These are phyloP conservation scores for Thraustochytrium sp. DNA, from an alignment of 352 stramenopile genomes.

Conservation along the genomic window DNA sequence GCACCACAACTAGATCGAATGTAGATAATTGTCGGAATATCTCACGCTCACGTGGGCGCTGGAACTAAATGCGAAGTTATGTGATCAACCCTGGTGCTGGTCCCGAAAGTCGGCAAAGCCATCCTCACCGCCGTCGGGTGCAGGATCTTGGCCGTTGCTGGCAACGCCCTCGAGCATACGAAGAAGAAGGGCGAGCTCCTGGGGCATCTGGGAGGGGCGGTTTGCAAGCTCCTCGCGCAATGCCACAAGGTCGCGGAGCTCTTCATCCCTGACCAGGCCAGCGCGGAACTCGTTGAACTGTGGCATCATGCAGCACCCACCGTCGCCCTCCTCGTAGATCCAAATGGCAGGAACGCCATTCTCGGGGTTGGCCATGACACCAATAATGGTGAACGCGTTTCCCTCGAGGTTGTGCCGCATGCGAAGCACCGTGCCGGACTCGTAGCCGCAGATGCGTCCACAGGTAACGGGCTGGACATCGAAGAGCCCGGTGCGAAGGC, in stretches of 20 bases:
- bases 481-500: not conserved
- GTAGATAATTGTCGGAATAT: no score
- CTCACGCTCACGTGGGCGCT: no score
- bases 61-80: no score
- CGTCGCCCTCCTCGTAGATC: not conserved
- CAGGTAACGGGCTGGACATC: not conserved
- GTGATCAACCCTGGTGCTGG: no score
- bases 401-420: not conserved
- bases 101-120: no score
- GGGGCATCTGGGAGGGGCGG: not conserved
- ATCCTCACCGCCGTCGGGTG: no score
- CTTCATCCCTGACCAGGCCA: not conserved
- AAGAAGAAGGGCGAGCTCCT: not conserved
- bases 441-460: not conserved
- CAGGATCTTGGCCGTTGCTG: no score
- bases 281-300: not conserved
- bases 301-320: not conserved
- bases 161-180: no score
- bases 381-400: not conserved
- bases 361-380: not conserved
- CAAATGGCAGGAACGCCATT: not conserved
- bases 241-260: not conserved
- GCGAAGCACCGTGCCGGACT: not conserved
- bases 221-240: not conserved
- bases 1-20: no score